These are phyloP conservation scores for Chernovozyma sophiae-reginae DNA, from an alignment of 1,139 yeast genomes.

Conservation along the genomic window DNA sequence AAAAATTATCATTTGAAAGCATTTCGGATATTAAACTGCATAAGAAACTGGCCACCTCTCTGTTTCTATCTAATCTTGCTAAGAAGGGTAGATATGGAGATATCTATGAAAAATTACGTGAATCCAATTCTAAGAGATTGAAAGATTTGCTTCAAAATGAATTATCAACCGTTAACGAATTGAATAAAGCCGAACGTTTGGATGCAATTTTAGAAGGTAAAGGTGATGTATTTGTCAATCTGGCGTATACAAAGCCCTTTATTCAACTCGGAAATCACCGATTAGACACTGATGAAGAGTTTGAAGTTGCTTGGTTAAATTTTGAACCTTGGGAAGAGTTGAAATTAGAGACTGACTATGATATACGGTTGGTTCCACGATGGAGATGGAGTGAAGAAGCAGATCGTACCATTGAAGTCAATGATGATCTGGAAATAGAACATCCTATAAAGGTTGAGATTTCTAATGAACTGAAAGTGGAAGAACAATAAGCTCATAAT, in stretches of 20 bases:
- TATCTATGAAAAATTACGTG: slow-evolving; percentile 22
- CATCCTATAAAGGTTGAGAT: too few species aligned
- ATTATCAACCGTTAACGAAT: slow-evolving; percentile 30
- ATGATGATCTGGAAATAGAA: too few species aligned
- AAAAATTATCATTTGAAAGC: slow-evolving; percentile 6
- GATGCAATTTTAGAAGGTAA: slow-evolving; percentile 37
- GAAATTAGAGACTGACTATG: slow-evolving; percentile 40
- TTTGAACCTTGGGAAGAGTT: slow-evolving; percentile 54
- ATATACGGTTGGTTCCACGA: slow-evolving; percentile 43
- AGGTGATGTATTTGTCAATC: slow-evolving; percentile 17
- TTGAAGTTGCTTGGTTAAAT: slow-evolving; percentile 43
- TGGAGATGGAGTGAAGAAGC: slow-evolving; percentile 18
- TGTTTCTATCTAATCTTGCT: slow-evolving; percentile 10
- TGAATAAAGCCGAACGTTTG: slow-evolving; percentile 35
- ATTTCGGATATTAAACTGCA: not conserved
- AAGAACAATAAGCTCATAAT: too few species aligned
- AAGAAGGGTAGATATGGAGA: slow-evolving; percentile 21
- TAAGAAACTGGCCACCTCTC: not conserved
- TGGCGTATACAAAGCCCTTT: slow-evolving; percentile 30
- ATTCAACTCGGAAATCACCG: slow-evolving; percentile 36
- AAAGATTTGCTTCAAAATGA: slow-evolving; percentile 21
- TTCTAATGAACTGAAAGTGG: too few species aligned
- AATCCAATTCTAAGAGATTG: slow-evolving; percentile 19
- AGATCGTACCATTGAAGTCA: not conserved
- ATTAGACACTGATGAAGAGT: slow-evolving; percentile 38